Percentiles rank a stretch among this genome's conserved stretches.
Evolutionary conservation across 768 basidiomycete genomes (phyloP).

Genomic region (Cyclocybe cylindracea): DNA sequence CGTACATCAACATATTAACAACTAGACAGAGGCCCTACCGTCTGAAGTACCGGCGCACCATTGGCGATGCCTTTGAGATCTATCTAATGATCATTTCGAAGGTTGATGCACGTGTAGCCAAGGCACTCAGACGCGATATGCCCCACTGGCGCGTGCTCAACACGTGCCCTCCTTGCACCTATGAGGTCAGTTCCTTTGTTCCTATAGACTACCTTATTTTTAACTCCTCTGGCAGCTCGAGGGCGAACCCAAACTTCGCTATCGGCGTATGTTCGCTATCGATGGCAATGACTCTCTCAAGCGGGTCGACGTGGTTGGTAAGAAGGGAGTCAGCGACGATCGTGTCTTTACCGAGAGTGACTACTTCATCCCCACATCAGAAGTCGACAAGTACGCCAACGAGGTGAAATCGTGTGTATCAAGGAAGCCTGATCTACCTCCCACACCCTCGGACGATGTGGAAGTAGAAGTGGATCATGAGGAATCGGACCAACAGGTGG

Average conservation of each 20-base stretch:
- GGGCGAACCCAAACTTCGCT: slow-evolving; percentile 29
- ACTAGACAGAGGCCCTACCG: too few species aligned
- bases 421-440: too few species aligned
- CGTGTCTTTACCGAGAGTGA: not conserved
- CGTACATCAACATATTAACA: too few species aligned
- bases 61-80: slow-evolving; percentile 34
- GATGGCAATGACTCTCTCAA: slow-evolving; percentile 37
- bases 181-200: slow-evolving; percentile 10
- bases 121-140: slow-evolving; percentile 23
- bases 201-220: too few species aligned
- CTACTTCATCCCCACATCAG: slow-evolving; percentile 2
- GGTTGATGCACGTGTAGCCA: slow-evolving; percentile 20
- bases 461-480: too few species aligned
- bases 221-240: too few species aligned
- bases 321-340: not conserved
- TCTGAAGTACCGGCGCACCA: too few species aligned
- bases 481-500: too few species aligned
- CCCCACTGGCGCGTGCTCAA: slow-evolving; percentile 33
- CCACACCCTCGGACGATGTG: too few species aligned
- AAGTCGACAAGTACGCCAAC: slow-evolving; percentile 29
- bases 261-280: slow-evolving; percentile 24
- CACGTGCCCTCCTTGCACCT: slow-evolving; percentile 36
- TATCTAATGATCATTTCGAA: slow-evolving; percentile 28
- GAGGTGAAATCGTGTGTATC: too few species aligned
- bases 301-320: slow-evolving; percentile 17